Base-by-base conservation (phyloP, 1,139 yeast species). In the Arxiozyma slooffiae region DNA sequence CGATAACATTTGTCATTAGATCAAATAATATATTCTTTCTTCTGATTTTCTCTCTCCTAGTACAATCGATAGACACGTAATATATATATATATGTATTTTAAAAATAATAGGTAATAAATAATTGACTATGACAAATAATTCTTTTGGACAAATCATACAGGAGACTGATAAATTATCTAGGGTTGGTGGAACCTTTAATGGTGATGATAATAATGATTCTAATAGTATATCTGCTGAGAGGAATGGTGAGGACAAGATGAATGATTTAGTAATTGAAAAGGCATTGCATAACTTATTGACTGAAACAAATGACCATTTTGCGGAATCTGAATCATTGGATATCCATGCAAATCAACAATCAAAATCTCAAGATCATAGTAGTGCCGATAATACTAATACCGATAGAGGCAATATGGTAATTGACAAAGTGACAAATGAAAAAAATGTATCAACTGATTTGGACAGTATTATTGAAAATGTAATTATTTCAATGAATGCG, bases 231-330 rank as follows among this genome's bases (percentile, higher is more conserved):
- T 23, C n/a, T 8, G 17, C 14, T 20, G 18, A n/a, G n/a, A n/a
- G 17, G 26, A 30, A n/a, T 16, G 17, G 20, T 43, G 20, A 21
- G 21, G 39, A 34, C 3, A n/a, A 38, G 9, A 23, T 30, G 23
- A 41, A 38, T 14, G 53, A 51, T 21, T 53, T 52, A 41, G 46
- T 49, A 38, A 56, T 55, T 17, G 63, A 60, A 38, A 50, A 53
- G 38, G 54, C 60, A 20, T 49, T 60, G 41, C 60, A 57, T 45
- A 53, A 54, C 41, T 46, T 60, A 40, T 53, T 60, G 38, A 54
- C 61, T 3, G 55, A 53, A 42, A 57, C 56, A 36, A 49, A 54
- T 46, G 47, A 47, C 26, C 48, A 48, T 42, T 50, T 50, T 30
- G 48, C 41, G 18, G 26, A 39, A 36, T 24, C 47, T 11, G 42